Base-by-base conservation (phyloP, 768 basidiomycete species). In the Dendrothele bispora region DNA sequence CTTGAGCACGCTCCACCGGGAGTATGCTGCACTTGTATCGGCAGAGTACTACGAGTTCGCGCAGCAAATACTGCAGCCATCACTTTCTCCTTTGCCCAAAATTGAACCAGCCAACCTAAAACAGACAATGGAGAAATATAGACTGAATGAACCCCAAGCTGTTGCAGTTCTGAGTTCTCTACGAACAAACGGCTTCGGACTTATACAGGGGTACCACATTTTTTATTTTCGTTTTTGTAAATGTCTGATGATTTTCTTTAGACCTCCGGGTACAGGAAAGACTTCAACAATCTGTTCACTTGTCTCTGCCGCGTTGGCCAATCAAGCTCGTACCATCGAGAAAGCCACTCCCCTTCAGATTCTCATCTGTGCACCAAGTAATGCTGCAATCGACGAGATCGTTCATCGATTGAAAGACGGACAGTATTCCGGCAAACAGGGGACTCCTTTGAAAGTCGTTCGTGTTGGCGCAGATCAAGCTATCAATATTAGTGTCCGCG, bases 231-330 rank as follows among this genome's bases (percentile, higher is more conserved):
- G 32, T 48, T 25, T 15, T 22, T 34, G 39, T 14, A n/a, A 22
- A 25, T 26, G 32, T 49, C 46, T 39, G 48, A 36, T 6, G 14
- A 22, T 34, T 44, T 22, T 30, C 17, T 41, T 22, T 53, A 95
- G 95, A 20, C 97, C 97, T 28, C 97, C 97, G 2, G 97, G 97
- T 46, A 99, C 97, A 0, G 97, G 97, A 11, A 99, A 99, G 70
- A 99, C 97, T 7, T 95, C 91, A 18, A 99, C 97, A 1, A 98
- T 99, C 52, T 92, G 92, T 56, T 93, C 91, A 18, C 75, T 99
- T n/a, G 88, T 97, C 5, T 84, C 90, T 34, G 80, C 85, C 4
- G 92, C 88, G 60, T 63, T 97, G 30, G 79, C 86, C 2, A 75
- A 72, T 30, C 84, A 88, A 27, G 75, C 84, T 41, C 67, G 79